phyloP scores from a whole-genome alignment of 441 rosid genomes.

The Adansonia grandidieri region DNA sequence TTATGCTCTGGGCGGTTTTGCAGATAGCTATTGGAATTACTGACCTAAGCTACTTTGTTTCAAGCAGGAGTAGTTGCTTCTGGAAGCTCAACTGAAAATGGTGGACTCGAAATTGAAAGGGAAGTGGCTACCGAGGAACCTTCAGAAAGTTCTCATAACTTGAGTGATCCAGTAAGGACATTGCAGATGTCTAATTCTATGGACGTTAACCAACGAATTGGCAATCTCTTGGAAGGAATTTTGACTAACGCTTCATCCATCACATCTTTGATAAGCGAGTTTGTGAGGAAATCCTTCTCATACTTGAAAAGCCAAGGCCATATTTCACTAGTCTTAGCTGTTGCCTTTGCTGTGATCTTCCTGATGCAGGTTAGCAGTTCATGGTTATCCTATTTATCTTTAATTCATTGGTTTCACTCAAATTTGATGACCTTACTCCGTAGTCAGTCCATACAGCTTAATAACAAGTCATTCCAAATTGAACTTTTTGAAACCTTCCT shows the following conservation, averaged over 20 bases:
- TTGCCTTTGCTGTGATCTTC: conserved; percentile 77
- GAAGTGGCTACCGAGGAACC: conserved; percentile 33
- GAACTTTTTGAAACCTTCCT: neutral
- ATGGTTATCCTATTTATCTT: neutral
- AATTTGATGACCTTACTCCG: neutral
- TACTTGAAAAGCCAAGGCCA: conserved; percentile 58
- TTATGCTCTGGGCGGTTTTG: neutral
- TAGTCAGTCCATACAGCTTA: neutral
- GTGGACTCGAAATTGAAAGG: conserved; percentile 31
- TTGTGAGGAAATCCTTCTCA: conserved; percentile 43
- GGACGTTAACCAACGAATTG: conserved; percentile 33
- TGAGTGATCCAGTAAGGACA: conserved; percentile 29
- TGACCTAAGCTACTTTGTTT: conserved; percentile 33
- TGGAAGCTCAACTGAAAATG: conserved; percentile 36
- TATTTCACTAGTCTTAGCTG: conserved; percentile 55
- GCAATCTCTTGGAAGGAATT: conserved; percentile 39
- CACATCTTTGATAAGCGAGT: conserved; percentile 43
- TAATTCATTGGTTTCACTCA: neutral
- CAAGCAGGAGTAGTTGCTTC: conserved; percentile 37
- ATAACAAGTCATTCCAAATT: neutral
- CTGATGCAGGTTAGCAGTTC: conserved; percentile 75
- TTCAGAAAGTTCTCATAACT: conserved; percentile 41
- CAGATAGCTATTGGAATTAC: conserved; percentile 16
- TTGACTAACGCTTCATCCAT: conserved; percentile 30
- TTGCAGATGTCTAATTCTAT: conserved; percentile 36